A percentile compares a stretch with the other conserved stretches of the same genome.
phyloP scores from a whole-genome alignment of 257 asterid species.

The Salvia miltiorrhiza region DNA sequence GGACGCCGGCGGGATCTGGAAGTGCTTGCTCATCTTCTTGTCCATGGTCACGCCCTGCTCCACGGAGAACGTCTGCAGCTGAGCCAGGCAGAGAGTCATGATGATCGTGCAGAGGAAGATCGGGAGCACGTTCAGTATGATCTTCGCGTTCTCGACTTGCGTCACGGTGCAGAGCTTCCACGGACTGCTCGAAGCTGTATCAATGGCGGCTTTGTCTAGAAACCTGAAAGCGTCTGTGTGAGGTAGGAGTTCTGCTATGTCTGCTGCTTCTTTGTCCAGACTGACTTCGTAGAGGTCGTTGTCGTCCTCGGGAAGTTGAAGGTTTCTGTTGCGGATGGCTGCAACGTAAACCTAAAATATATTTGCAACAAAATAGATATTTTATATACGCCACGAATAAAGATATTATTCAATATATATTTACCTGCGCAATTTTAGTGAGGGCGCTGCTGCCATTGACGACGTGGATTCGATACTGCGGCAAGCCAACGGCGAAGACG shows the following conservation, averaged over 20 bases:
- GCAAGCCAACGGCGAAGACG: conserved; percentile 44
- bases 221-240: conserved; percentile 53
- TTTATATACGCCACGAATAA: too few species aligned
- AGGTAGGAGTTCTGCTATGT: conserved; percentile 42
- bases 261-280: conserved; percentile 43
- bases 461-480: conserved; percentile 51
- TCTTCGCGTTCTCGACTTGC: conserved; percentile 79
- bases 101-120: conserved; percentile 66
- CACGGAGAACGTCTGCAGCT: conserved; percentile 76
- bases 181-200: conserved; percentile 32
- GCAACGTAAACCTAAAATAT: conserved; percentile 57
- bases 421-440: conserved; percentile 53
- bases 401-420: too few species aligned
- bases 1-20: conserved; percentile 64
- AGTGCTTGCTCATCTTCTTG: conserved; percentile 39
- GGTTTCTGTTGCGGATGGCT: conserved; percentile 55
- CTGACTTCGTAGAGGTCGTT: conserved; percentile 44
- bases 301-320: conserved; percentile 46
- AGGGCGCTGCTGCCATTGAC: conserved; percentile 64
- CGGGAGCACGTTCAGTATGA: conserved; percentile 56
- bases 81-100: conserved; percentile 80
- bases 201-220: conserved; percentile 74
- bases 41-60: conserved; percentile 76
- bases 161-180: conserved; percentile 76
- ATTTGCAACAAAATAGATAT: background rate